Conservation (phyloP, 1,139 yeast genomes). For the Candida mesenterica region DNA sequence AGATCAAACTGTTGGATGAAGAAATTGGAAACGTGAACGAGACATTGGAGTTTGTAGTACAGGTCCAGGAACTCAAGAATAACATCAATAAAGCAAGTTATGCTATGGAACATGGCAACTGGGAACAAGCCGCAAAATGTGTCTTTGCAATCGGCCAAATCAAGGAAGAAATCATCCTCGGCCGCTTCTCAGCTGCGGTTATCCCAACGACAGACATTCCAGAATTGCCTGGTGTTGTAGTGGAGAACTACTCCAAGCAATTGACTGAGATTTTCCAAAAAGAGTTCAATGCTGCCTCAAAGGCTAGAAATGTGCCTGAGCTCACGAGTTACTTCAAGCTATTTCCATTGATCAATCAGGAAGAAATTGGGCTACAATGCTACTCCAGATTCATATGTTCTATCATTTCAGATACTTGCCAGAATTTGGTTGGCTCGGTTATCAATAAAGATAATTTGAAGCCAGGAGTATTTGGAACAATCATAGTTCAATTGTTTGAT, state of each 20-base stretch:
- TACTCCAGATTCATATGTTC: constrained; percentile 85
- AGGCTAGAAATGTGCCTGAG: constrained; percentile 59
- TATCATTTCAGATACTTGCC: constrained; percentile 76
- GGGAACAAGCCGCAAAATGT: constrained; percentile 71
- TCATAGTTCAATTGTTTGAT: constrained; percentile 75
- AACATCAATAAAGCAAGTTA: constrained; percentile 66
- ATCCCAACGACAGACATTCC: constrained; percentile 95
- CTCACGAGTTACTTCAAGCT: constrained; percentile 78
- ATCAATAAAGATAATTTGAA: constrained; percentile 32
- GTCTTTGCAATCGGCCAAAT: constrained; percentile 56
- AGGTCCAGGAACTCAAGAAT: constrained; percentile 61
- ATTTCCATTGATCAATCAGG: constrained; percentile 81
- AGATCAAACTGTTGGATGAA: constrained; percentile 66
- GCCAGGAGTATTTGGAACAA: constrained; percentile 59
- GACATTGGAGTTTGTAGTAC: constrained; percentile 63
- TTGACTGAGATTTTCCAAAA: constrained; percentile 56
- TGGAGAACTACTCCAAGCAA: constrained; percentile 57
- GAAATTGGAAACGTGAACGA: constrained; percentile 69
- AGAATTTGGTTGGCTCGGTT: constrained; percentile 51
- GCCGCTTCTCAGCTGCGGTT: constrained; percentile 75
- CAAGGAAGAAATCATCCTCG: constrained; percentile 41
- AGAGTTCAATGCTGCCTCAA: constrained; percentile 72
- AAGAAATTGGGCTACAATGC: constrained; percentile 69
- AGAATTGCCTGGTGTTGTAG: constrained; percentile 62
- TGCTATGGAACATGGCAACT: constrained; percentile 65